These are phyloP conservation scores for Miscanthus lutarioriparius DNA, from an alignment of 176 grass and related monocot species.

Conservation along the genomic window DNA sequence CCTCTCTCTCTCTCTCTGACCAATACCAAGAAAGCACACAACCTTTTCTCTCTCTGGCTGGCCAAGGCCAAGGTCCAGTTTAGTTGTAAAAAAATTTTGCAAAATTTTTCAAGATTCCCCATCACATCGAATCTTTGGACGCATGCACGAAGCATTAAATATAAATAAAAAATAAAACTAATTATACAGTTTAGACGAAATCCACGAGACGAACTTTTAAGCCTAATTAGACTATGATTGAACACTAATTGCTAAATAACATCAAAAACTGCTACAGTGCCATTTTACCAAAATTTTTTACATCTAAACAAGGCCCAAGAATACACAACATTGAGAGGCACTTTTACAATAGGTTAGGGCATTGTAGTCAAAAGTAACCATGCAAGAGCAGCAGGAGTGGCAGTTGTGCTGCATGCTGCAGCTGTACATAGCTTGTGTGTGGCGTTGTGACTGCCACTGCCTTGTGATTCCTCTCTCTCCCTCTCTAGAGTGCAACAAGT, in stretches of 20 bases:
- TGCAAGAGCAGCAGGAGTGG: conserved; percentile 33
- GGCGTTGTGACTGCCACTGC: neutral
- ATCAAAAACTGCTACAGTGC: too few species aligned
- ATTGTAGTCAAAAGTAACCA: conserved; percentile 63
- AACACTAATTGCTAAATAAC: too few species aligned
- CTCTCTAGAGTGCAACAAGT: conserved; percentile 27
- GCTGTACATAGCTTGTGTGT: conserved; percentile 35
- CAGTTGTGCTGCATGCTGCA: neutral
- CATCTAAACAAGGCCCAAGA: too few species aligned
- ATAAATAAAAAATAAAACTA: too few species aligned
- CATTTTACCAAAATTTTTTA: too few species aligned
- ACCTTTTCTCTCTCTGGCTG: conserved; percentile 29
- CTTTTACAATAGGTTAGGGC: conserved; percentile 53
- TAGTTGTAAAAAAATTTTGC: too few species aligned
- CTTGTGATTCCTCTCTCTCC: conserved; percentile 35
- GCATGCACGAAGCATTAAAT: too few species aligned
- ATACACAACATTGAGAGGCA: conserved; percentile 31
- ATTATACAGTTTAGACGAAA: too few species aligned
- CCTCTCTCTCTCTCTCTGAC: conserved; percentile 24
- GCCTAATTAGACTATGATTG: too few species aligned
- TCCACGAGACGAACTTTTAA: too few species aligned
- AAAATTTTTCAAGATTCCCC: too few species aligned
- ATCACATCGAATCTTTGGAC: too few species aligned
- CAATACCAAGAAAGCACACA: conserved; percentile 35
- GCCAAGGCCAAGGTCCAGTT: conserved; percentile 26